Evolutionary conservation across 2,329 filamentous ascomycete species (phyloP).

Genomic region (Pleurostoma richardsiae): DNA sequence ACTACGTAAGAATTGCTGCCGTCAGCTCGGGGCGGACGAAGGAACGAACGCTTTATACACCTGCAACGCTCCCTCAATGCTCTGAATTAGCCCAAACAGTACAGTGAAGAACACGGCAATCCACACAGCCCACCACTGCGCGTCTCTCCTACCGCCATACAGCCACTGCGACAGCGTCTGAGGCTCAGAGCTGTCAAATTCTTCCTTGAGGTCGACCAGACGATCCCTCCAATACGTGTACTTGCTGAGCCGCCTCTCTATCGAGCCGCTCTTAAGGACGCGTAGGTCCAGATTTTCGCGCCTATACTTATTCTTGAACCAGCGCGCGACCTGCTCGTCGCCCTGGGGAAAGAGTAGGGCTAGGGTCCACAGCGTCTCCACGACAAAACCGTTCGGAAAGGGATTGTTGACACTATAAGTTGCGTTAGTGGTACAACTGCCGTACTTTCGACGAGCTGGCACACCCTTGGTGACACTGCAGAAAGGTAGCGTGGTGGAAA

Average conservation of each 20-base stretch:
- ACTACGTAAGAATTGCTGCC: no score
- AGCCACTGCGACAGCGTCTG: conserved; percentile 32
- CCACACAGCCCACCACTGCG: conserved; percentile 43
- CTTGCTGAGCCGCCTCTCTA: conserved; percentile 23
- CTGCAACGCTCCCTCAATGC: conserved; percentile 33
- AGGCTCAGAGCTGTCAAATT: conserved; percentile 30
- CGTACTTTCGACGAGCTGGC: no score
- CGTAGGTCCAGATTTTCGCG: conserved; percentile 21
- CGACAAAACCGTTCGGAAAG: conserved; percentile 21
- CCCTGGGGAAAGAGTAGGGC: conserved; percentile 27
- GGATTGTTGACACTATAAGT: no score
- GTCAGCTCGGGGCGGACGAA: no score
- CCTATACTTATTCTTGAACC: conserved; percentile 4
- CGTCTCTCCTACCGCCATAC: conserved; percentile 32
- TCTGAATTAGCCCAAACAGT: conserved; percentile 33
- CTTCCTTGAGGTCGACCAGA: conserved; percentile 34
- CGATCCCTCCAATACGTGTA: conserved; percentile 36
- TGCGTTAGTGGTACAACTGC: no score
- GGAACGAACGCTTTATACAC: no score
- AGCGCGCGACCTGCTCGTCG: conserved; percentile 10
- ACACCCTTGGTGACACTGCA: no score
- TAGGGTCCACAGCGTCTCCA: conserved; percentile 30
- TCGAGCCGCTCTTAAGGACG: conserved; percentile 18
- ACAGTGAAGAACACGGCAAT: conserved; percentile 32
- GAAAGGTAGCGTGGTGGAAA: conserved; percentile 33